Base-by-base conservation (phyloP, 192 early-diverging fungal species). In the Coemansia reversa region DNA sequence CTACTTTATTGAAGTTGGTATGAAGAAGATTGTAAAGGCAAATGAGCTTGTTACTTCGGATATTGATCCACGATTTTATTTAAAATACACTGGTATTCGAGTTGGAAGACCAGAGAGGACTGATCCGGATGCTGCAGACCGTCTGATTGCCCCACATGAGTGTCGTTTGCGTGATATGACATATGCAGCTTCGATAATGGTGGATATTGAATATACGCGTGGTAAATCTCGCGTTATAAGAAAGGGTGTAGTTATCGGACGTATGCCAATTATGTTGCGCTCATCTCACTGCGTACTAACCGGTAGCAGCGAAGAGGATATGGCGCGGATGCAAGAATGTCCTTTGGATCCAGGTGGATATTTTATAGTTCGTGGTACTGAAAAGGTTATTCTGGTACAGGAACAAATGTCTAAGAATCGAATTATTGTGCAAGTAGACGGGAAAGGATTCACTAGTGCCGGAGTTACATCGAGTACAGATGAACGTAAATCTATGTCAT, bases 341-440 rank as follows among this genome's bases (percentile, higher is more conserved):
- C 96, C 96, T 9, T 67, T 98, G 55, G 96, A 98, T 81, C 96
- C 96, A 4, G 96, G 93, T 45, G 96, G 96, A 28, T 98, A 98
- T 74, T 98, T 98, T 85, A 86, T 98, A 35, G 92, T 97, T 63
- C 89, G 93, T 25, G 96, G 96, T 23, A 90, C 90, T 1, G 96
- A 98, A 71, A 98, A 97, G 81, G 94, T 98, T 4, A 94, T 97
- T 83, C 69, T 98, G 51, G 94, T 98, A 33, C 96, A 98, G 76
- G 96, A 98, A 84, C 96, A 98, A 66, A 84, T 98, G 76, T 95
- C 93, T 22, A 98, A 98, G 71, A 98, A 98, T 82, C 86, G 96
- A 75, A 98, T 98, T 63, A 94, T 98, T 72, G 91, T 97, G 18
- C 92, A 96, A 55, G 81, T 80, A 5, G 95, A 97, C 71, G 83